Percentiles rank a stretch among this genome's conserved stretches.
These are phyloP conservation scores for Kazachstania martiniae DNA, from an alignment of 805 yeast genomes.

Conservation along the genomic window DNA sequence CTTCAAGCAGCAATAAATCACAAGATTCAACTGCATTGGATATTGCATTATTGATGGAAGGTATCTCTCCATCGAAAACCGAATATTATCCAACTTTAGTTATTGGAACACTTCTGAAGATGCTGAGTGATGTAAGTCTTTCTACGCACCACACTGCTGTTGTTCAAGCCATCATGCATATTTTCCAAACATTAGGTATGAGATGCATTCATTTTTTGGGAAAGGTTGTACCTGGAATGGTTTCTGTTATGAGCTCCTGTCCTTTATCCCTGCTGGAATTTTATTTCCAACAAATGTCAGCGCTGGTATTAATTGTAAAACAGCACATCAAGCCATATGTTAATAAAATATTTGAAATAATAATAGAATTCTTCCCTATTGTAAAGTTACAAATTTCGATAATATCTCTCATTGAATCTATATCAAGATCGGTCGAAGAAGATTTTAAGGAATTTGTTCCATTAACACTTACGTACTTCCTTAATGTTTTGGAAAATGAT, in stretches of 20 bases:
- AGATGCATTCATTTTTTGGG: constrained; percentile 84
- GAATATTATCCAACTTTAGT: constrained; percentile 96
- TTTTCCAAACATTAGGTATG: constrained; percentile 79
- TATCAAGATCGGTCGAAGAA: constrained; percentile 79
- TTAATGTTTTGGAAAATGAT: constrained; percentile 68
- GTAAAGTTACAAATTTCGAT: constrained; percentile 67
- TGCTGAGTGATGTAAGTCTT: constrained; percentile 74
- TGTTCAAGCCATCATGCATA: constrained; percentile 87
- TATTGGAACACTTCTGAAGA: constrained; percentile 70
- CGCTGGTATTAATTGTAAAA: constrained; percentile 68
- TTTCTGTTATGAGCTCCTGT: constrained; percentile 73
- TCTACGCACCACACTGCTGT: constrained; percentile 83
- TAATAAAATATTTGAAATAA: constrained; percentile 59
- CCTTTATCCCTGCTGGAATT: constrained; percentile 73
- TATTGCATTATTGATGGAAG: constrained; percentile 81
- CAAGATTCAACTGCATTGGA: constrained; percentile 87
- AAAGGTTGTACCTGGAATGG: constrained; percentile 79
- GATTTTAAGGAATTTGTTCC: constrained; percentile 84
- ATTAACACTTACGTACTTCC: constrained; percentile 60
- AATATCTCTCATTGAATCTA: constrained; percentile 68
- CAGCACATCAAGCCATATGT: constrained; percentile 83
- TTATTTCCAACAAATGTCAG: constrained; percentile 80
- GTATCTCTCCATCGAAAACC: constrained; percentile 84
- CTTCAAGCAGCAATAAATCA: constrained; percentile 40
- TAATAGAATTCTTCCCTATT: constrained; percentile 59